Evolutionary conservation across 2,329 filamentous ascomycete species (phyloP), one percentile per base, ranked within the genome.

Genomic region (Fusarium pseudocircinatum): DNA sequence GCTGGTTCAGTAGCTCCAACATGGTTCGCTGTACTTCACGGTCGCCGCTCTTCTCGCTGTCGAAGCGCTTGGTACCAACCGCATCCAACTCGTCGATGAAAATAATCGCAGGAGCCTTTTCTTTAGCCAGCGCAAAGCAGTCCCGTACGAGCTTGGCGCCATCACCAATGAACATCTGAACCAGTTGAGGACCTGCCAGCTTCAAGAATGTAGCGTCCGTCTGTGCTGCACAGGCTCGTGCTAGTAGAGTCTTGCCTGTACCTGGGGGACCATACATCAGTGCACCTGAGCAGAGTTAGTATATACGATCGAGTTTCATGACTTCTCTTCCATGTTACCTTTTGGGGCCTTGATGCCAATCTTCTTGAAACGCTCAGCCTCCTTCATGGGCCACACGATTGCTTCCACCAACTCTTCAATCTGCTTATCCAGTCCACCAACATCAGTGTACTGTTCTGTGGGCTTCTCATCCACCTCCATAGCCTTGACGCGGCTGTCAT

Each of bases 381-480:
- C 96, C 89, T 98, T 98, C 96, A 99, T 99, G 4, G 96, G 96
- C 96, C 96, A 98, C 36, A 99, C 96, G 56, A 99, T 96, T 63
- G 96, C 96, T 86, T 99, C 96, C 14, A 99, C 95, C 61, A 99
- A 89, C 85, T 99, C 97, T 83, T 98, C 96, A 80, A 99, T 99
- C 87, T 99, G 96, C 86, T 99, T 99, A 85, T 98, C 95, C 78
- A 99, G 84, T 58, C 96, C 96, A 85, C 96, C 96, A 20, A 99
- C 97, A 85, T 99, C 96, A 61, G 92, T 96, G 86, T 99, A 99
- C 85, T 98, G 97, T 85, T 99, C 96, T 43, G 95, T 98, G 15
- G 96, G 97, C 88, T 99, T 99, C 89, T 99, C 97, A 79, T 99
- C 96, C 13, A 99, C 96, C 86, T 99, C 97, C 96, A 99, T 99